Base-by-base conservation (phyloP, 2,329 filamentous ascomycete species). In the Juglanconis oblonga region DNA sequence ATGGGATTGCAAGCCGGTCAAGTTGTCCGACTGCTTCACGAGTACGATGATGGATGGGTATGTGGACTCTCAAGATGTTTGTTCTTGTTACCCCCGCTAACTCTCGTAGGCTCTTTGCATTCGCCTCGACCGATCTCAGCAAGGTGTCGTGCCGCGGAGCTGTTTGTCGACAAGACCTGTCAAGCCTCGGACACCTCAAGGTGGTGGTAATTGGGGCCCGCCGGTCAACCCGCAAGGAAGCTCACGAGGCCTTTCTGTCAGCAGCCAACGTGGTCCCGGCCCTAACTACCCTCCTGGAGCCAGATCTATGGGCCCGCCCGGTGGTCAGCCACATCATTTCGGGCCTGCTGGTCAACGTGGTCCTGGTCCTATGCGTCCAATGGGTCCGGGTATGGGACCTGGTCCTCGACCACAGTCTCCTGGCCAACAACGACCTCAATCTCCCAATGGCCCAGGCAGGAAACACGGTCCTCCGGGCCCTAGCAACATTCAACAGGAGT, bases 1-100 rank as follows among this genome's bases (percentile, higher is more conserved):
- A 81, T 99, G 70, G 90, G 87, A 64, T 82, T 99, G 49, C 84
- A 80, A 64, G 85, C 88, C 60, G 95, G 95, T 55, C 88, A 96
- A 64, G 81, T 99, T 52, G 91, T 98, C 54, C 86, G 94, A 65
- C 80, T 99, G 65, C 81, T 98, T 55, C 94, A 98, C 71, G 93
- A 97, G 76, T 99, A 98, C 69, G 95, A 99, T 71, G 95, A 99
- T 76, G 95, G 95, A 69, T 99, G 95, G 95, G 91, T 94, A 84
- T 83, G 90, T 82, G 11, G 9, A 36, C 17, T 11, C 52, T 33
- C 3, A 8, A 6, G 3, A 29, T 53, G 13, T 10, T 36, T 10
- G 11, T 58, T 33, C 55, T 44, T 53, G 14, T 31, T 14, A 45
- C 52, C 32, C 48, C 6, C 9, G 35, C 50, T 14, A 60, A 55